These are phyloP conservation scores for Primulina tabacum DNA, from an alignment of 257 asterid genomes.

Conservation along the genomic window DNA sequence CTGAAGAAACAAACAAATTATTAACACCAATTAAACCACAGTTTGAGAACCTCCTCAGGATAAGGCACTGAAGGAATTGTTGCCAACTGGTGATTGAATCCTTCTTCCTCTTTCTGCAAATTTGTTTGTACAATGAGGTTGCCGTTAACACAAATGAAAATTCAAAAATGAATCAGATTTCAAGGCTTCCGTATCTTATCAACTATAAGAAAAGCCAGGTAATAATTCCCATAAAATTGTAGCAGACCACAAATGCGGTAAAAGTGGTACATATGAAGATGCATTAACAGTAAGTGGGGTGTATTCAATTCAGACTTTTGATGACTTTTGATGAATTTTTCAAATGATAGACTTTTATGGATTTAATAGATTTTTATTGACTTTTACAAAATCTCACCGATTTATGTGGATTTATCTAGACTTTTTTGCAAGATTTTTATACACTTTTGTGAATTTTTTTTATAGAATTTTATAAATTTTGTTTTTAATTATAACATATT, in stretches of 20 bases:
- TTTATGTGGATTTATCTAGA: no score
- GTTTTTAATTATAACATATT: no score
- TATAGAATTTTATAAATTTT: no score
- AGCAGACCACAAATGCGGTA: background rate
- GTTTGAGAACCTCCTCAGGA: slow-evolving; percentile 67
- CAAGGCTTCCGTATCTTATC: slow-evolving; percentile 7
- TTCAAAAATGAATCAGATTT: slow-evolving; percentile 15
- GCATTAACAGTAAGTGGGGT: no score
- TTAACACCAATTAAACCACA: slow-evolving; percentile 18
- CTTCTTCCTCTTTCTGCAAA: slow-evolving; percentile 76
- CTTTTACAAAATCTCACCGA: no score
- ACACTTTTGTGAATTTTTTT: no score
- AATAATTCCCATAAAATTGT: background rate
- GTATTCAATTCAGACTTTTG: no score
- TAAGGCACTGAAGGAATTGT: slow-evolving; percentile 68
- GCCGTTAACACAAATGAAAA: slow-evolving; percentile 16
- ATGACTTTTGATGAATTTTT: no score
- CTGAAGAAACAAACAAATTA: slow-evolving; percentile 14
- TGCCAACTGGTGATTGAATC: slow-evolving; percentile 79
- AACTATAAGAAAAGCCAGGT: slow-evolving; percentile 7
- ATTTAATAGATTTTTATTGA: no score
- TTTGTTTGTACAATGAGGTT: slow-evolving; percentile 16
- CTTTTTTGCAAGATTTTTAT: no score
- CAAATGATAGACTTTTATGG: no score
- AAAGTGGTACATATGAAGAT: slow-evolving; percentile 6